Conservation (phyloP, 495 filamentous ascomycete species). For the Trichoderma erinaceum region DNA sequence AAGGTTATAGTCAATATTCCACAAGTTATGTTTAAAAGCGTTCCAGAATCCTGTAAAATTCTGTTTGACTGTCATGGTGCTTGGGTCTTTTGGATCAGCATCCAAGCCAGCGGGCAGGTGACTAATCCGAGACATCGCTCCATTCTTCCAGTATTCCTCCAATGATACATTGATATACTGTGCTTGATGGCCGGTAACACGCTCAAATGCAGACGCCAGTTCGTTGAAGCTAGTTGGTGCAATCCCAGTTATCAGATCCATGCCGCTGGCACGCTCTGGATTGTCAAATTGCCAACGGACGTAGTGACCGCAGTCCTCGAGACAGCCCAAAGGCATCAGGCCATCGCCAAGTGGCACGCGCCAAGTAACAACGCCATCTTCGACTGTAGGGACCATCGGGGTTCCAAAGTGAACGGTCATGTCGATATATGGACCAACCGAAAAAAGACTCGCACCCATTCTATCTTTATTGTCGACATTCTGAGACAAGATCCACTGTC, state of each 20-base stretch:
- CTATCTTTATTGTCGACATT: neutral
- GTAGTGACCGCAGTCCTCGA: slow-evolving; percentile 50
- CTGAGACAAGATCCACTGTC: neutral
- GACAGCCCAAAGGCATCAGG: slow-evolving; percentile 38
- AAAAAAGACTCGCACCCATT: neutral
- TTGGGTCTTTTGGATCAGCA: slow-evolving; percentile 34
- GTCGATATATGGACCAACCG: neutral
- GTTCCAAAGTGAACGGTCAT: neutral
- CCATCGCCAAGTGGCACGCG: slow-evolving; percentile 24
- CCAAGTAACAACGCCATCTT: neutral
- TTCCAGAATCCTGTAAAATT: slow-evolving; percentile 54
- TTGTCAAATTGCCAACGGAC: slow-evolving; percentile 53
- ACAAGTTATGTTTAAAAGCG: slow-evolving; percentile 34
- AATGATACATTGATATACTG: slow-evolving; percentile 34
- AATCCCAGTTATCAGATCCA: slow-evolving; percentile 47
- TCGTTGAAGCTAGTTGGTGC: slow-evolving; percentile 41
- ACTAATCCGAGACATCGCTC: slow-evolving; percentile 18
- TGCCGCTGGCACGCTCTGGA: slow-evolving; percentile 38
- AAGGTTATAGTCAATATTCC: slow-evolving; percentile 43
- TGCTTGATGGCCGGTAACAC: slow-evolving; percentile 48
- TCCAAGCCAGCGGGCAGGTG: slow-evolving; percentile 33
- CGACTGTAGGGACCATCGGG: slow-evolving; percentile 2
- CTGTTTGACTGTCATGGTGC: slow-evolving; percentile 37
- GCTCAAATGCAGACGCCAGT: slow-evolving; percentile 43
- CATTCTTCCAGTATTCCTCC: slow-evolving; percentile 34